Evolutionary conservation across 2,329 filamentous ascomycete species (phyloP), one percentile per base, ranked within the genome.

Genomic region (Fusarium nygamai): DNA sequence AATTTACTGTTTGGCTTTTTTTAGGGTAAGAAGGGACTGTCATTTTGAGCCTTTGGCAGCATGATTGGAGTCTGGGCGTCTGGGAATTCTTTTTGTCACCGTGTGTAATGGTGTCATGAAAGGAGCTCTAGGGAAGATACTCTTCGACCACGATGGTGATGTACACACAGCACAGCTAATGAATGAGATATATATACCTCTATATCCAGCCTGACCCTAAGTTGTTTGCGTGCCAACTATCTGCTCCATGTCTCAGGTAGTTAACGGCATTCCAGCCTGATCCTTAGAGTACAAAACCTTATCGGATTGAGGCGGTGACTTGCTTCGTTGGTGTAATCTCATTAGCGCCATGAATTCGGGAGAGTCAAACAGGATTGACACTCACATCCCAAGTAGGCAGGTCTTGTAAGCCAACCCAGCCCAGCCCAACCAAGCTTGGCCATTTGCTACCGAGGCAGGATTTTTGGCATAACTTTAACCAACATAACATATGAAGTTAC

Each of bases 1-100:
- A 41, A 57, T 72, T 53, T 62, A 72, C 34, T 48, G 27, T n/a
- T 43, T 53, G 62, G 20, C 36, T 31, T 31, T 27, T 41, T 62
- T 24, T 71, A 66, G 54, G 64, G 64, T 72, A 72, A 43, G 50
- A 59, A 66, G 33, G 64, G 56, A 54, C 57, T 72, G 53, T 66
- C 56, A 43, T 64, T 57, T 50, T 22, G 69, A 50, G 50, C 46
- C 53, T 60, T 29, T 58, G 60, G 38, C 48, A 60, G 72, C 61
- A 51, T 62, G 72, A 64, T 64, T 59, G 72, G 72, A 75, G 72
- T 74, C 69, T 66, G 27, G 72, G 72, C 72, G 71, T 60, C 47
- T 72, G 43, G 72, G 71, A 47, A 58, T 61, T 67, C 34, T 64
- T 66, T 72, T 66, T 72, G 39, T 60, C 43, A 36, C 61, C 66